These are phyloP conservation scores for Colletotrichum zoysiae DNA, from an alignment of 2,329 filamentous ascomycete genomes.

Conservation along the genomic window DNA sequence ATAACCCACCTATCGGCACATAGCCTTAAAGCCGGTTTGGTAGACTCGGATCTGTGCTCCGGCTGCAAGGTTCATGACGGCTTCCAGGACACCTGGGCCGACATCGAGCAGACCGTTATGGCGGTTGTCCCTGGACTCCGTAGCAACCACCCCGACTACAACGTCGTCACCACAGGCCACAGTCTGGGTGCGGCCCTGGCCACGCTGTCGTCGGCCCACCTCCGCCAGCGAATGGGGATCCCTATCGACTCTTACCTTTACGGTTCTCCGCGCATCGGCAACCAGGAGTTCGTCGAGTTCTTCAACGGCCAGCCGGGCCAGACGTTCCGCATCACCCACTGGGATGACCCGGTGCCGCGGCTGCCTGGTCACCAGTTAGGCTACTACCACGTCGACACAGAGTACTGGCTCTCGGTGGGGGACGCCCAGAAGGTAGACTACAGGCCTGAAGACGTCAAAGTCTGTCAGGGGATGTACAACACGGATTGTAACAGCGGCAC, in stretches of 20 bases:
- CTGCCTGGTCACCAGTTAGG: neutral
- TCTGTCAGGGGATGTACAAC: neutral
- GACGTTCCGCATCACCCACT: neutral
- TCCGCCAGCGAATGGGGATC: neutral
- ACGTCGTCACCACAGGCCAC: neutral
- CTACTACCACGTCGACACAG: neutral
- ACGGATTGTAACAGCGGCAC: neutral
- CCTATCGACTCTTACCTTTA: neutral
- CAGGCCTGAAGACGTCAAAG: neutral
- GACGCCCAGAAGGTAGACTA: neutral
- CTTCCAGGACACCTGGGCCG: neutral
- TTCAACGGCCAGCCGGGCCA: neutral
- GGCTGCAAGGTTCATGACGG: neutral
- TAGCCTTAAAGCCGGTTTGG: neutral
- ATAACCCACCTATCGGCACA: neutral
- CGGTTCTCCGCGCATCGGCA: neutral
- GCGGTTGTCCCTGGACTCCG: neutral
- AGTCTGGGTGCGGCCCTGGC: neutral
- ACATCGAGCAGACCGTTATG: neutral
- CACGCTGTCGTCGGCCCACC: neutral
- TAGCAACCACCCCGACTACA: neutral
- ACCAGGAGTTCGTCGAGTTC: neutral
- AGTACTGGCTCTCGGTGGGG: neutral
- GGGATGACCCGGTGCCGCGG: neutral
- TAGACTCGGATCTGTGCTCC: neutral